Conservation (phyloP, 1,139 yeast species). For the Zhuliangozyma parablackwelliae region DNA sequence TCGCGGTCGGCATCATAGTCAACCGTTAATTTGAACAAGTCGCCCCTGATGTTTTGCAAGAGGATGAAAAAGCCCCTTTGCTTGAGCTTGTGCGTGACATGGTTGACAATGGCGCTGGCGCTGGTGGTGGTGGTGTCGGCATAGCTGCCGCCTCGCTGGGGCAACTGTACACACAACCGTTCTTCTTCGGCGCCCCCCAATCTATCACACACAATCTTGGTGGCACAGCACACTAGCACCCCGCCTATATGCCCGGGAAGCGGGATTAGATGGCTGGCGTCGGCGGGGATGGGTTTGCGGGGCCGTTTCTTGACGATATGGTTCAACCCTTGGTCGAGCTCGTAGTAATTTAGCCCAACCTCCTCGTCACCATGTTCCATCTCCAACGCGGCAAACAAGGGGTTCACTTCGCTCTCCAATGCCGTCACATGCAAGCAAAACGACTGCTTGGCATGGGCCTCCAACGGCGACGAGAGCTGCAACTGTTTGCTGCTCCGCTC, state of each 20-base stretch:
- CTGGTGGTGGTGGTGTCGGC: not conserved
- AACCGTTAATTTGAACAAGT: conserved; percentile 65
- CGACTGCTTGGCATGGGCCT: conserved; percentile 48
- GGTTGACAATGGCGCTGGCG: conserved; percentile 42
- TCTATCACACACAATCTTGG: conserved; percentile 24
- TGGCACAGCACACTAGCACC: conserved; percentile 35
- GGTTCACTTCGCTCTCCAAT: conserved; percentile 78
- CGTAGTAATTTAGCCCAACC: conserved; percentile 56
- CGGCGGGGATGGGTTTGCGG: conserved; percentile 27
- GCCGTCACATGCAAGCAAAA: conserved; percentile 57
- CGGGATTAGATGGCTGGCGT: conserved; percentile 30
- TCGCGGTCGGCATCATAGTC: conserved; percentile 35
- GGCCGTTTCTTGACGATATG: conserved; percentile 51
- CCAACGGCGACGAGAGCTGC: conserved; percentile 55
- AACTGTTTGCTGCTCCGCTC: conserved; percentile 28
- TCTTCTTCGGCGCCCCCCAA: conserved; percentile 4
- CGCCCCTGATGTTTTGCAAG: conserved; percentile 70
- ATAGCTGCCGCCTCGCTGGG: conserved; percentile 28
- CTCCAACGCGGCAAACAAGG: conserved; percentile 78
- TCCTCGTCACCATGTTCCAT: conserved; percentile 30
- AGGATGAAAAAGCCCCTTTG: conserved; percentile 65
- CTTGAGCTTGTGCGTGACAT: conserved; percentile 59
- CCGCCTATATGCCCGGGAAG: conserved; percentile 34
- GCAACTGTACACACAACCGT: conserved; percentile 31
- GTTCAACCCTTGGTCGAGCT: conserved; percentile 81